Percentiles rank a stretch among this genome's conserved stretches.
phyloP scores from a whole-genome alignment of 129 eudicot genomes.

The Helianthus tuberosus region DNA sequence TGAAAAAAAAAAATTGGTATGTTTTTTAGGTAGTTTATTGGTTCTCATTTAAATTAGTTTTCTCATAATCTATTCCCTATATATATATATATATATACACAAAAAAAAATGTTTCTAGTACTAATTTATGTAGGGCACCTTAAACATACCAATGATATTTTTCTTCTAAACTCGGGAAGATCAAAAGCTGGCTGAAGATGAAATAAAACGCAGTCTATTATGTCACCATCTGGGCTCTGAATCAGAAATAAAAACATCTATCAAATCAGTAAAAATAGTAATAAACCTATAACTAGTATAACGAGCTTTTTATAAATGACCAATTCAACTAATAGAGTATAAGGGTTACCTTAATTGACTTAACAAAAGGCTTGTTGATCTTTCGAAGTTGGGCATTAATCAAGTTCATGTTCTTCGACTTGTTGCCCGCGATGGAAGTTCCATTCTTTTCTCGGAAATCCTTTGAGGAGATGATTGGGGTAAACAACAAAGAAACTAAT shows the following conservation, averaged over 20 bases:
- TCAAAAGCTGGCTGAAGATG: conserved; percentile 87
- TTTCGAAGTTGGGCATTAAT: conserved; percentile 53
- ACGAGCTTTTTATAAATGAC: background rate
- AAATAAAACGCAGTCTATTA: conserved; percentile 74
- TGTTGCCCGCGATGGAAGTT: conserved; percentile 21
- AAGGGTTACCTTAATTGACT: conserved; percentile 63
- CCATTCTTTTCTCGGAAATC: conserved; percentile 1
- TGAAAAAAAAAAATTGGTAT: too few species aligned
- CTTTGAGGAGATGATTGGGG: conserved; percentile 27
- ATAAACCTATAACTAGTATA: background rate
- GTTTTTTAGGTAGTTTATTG: too few species aligned
- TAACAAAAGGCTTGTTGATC: conserved; percentile 68
- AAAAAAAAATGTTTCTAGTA: too few species aligned
- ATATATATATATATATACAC: too few species aligned
- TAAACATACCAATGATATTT: conserved; percentile 32
- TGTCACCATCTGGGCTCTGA: conserved; percentile 90
- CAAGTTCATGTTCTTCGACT: conserved; percentile 54
- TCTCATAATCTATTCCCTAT: too few species aligned
- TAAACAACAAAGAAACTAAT: conserved; percentile 41
- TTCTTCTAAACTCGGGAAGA: conserved; percentile 58
- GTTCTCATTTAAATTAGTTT: too few species aligned
- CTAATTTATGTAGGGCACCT: too few species aligned
- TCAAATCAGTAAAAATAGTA: background rate
- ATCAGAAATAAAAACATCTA: background rate
- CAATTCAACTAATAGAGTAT: background rate